These are phyloP conservation scores for Monilinia fructigena DNA, from an alignment of 2,329 filamentous ascomycete genomes.

Conservation along the genomic window DNA sequence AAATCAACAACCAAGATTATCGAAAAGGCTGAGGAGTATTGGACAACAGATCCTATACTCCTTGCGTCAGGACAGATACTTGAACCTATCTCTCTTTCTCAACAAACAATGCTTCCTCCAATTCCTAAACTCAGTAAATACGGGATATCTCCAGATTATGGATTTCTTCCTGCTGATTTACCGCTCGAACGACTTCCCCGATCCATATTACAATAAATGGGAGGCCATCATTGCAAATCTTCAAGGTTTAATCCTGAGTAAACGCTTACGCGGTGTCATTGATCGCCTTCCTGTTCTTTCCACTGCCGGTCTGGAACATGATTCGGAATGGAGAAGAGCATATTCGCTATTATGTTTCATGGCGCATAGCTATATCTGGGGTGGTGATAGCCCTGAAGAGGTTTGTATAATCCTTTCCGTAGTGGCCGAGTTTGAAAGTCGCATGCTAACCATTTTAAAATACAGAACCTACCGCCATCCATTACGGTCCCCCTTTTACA, in stretches of 20 bases:
- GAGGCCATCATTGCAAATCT: slow-evolving; percentile 83
- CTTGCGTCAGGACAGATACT: slow-evolving; percentile 56
- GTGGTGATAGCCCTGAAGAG: slow-evolving; percentile 79
- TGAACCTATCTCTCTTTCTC: slow-evolving; percentile 26
- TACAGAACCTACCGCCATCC: slow-evolving; percentile 65
- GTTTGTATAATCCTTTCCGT: slow-evolving; percentile 42
- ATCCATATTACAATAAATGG: slow-evolving; percentile 94
- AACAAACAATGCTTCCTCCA: slow-evolving; percentile 51
- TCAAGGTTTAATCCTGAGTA: slow-evolving; percentile 81
- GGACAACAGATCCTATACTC: slow-evolving; percentile 57
- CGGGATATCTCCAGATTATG: slow-evolving; percentile 73
- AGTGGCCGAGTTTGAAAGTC: background rate
- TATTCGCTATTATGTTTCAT: slow-evolving; percentile 91
- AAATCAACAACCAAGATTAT: slow-evolving; percentile 26
- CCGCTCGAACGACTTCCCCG: slow-evolving; percentile 79
- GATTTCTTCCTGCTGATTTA: slow-evolving; percentile 81
- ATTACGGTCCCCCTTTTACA: slow-evolving; percentile 80
- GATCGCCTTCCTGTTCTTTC: slow-evolving; percentile 81
- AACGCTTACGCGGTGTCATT: slow-evolving; percentile 75
- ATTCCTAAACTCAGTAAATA: slow-evolving; percentile 71
- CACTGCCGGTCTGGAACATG: slow-evolving; percentile 75
- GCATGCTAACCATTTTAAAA: slow-evolving; percentile 21
- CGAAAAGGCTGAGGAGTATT: slow-evolving; percentile 62
- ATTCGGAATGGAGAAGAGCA: slow-evolving; percentile 89
- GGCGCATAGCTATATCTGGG: slow-evolving; percentile 95